phyloP scores from a whole-genome alignment of 805 yeast species.

The Candida ulmi region DNA sequence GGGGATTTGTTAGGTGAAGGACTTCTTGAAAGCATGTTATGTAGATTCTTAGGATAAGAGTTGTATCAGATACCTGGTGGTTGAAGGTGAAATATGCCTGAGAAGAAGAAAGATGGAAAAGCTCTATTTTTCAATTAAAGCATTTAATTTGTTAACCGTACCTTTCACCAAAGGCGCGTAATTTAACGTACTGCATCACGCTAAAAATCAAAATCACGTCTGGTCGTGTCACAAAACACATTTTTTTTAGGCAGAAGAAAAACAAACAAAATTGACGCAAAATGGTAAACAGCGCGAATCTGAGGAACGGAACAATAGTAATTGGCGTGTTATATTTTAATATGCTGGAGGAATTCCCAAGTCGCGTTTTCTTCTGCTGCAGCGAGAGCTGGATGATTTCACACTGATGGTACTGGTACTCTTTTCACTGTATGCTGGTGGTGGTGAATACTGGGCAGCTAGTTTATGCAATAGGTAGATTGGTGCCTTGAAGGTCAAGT shows the following conservation, averaged over 20 bases:
- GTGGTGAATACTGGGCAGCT: conserved; percentile 3
- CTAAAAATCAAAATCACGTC: not conserved
- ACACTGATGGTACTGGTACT: not conserved
- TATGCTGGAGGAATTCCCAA: too few species aligned
- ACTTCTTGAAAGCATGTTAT: conserved; percentile 10
- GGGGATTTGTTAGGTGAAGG: conserved; percentile 19
- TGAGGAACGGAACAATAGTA: too few species aligned
- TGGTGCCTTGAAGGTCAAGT: conserved; percentile 11
- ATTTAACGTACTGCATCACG: too few species aligned
- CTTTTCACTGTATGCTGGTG: conserved; percentile 9
- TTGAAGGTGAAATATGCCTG: not conserved
- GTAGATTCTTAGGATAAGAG: too few species aligned
- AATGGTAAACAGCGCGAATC: too few species aligned
- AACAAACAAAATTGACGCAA: too few species aligned
- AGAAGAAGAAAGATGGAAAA: not conserved
- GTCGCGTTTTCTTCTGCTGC: too few species aligned
- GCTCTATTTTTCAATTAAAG: not conserved
- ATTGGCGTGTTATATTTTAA: too few species aligned
- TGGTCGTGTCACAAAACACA: not conserved
- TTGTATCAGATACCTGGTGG: too few species aligned
- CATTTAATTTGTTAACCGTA: too few species aligned
- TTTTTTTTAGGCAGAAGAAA: too few species aligned
- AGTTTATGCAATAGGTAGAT: conserved; percentile 9
- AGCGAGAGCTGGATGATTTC: conserved; percentile 1
- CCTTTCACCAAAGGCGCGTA: too few species aligned